Conservation (phyloP, 2,329 filamentous ascomycete species). For the Endocalyx cinctus region DNA sequence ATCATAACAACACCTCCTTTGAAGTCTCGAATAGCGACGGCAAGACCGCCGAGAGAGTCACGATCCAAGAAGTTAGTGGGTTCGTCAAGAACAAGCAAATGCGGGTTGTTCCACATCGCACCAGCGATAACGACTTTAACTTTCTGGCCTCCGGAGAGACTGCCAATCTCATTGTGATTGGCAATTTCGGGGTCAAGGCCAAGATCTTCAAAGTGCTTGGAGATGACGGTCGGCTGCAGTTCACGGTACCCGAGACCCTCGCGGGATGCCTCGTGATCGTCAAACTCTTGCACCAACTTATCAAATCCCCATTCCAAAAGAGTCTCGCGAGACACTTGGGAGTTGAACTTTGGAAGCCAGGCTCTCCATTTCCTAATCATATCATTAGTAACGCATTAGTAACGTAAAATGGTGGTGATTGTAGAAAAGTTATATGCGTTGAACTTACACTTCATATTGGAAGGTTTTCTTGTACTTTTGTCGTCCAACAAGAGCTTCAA, state of each 20-base stretch:
- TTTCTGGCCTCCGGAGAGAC: slow-evolving; percentile 93
- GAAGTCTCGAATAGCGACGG: slow-evolving; percentile 97
- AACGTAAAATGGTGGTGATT: not conserved
- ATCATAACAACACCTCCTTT: slow-evolving; percentile 99
- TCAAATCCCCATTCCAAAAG: slow-evolving; percentile 78
- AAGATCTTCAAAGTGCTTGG: slow-evolving; percentile 96
- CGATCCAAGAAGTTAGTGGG: slow-evolving; percentile 99
- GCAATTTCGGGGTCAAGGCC: slow-evolving; percentile 96
- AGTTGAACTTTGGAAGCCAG: slow-evolving; percentile 89
- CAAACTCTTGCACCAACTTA: slow-evolving; percentile 96
- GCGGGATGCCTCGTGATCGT: slow-evolving; percentile 97
- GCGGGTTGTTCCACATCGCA: slow-evolving; percentile 98
- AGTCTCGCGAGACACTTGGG: slow-evolving; percentile 88
- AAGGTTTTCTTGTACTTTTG: slow-evolving; percentile 99
- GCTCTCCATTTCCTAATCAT: slow-evolving; percentile 82
- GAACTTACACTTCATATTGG: slow-evolving; percentile 85
- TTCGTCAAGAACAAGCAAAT: slow-evolving; percentile 94
- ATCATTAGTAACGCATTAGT: slow-evolving; percentile 20
- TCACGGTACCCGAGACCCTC: slow-evolving; percentile 96
- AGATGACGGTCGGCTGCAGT: slow-evolving; percentile 87
- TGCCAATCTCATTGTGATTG: slow-evolving; percentile 97
- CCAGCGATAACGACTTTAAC: slow-evolving; percentile 97
- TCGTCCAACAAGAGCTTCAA: slow-evolving; percentile 89
- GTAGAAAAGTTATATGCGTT: no score
- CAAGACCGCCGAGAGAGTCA: slow-evolving; percentile 91